Conservation (phyloP, 129 eudicot species). For the Chrysanthemum seticuspe region DNA sequence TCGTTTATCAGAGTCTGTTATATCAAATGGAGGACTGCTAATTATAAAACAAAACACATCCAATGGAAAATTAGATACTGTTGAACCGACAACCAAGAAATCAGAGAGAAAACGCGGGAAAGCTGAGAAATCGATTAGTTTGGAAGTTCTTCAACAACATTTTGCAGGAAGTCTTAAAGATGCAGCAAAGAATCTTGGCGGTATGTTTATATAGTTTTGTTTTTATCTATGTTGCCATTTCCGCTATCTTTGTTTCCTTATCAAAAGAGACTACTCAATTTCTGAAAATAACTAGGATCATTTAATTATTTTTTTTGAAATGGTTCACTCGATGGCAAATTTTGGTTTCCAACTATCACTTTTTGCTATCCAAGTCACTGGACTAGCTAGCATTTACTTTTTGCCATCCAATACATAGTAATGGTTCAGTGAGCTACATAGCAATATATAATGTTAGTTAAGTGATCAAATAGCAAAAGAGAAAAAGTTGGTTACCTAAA, state of each 20-base stretch:
- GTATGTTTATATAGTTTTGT: constrained; percentile 43
- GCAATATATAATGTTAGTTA: neutral
- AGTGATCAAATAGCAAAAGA: neutral
- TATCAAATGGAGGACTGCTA: constrained; percentile 40
- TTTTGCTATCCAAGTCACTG: neutral
- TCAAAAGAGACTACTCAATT: neutral
- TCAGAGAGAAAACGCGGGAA: constrained; percentile 88
- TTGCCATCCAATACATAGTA: neutral
- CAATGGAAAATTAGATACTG: constrained; percentile 32
- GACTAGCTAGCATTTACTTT: neutral
- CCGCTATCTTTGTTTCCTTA: neutral
- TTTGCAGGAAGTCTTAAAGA: constrained; percentile 95
- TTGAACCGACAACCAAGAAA: constrained; percentile 46
- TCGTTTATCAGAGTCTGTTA: constrained; percentile 32
- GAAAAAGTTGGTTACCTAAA: neutral
- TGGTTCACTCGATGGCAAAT: neutral
- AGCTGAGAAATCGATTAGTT: constrained; percentile 87
- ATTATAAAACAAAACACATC: constrained; percentile 26
- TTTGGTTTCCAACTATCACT: neutral
- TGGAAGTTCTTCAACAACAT: constrained; percentile 90
- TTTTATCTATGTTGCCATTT: neutral
- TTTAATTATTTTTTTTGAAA: neutral
- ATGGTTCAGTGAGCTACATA: neutral
- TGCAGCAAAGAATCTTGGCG: constrained; percentile 94
- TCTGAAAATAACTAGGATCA: neutral